These are phyloP conservation scores for Rhodosporidiobolus sp. DNA, from an alignment of 768 basidiomycete genomes.

Conservation along the genomic window DNA sequence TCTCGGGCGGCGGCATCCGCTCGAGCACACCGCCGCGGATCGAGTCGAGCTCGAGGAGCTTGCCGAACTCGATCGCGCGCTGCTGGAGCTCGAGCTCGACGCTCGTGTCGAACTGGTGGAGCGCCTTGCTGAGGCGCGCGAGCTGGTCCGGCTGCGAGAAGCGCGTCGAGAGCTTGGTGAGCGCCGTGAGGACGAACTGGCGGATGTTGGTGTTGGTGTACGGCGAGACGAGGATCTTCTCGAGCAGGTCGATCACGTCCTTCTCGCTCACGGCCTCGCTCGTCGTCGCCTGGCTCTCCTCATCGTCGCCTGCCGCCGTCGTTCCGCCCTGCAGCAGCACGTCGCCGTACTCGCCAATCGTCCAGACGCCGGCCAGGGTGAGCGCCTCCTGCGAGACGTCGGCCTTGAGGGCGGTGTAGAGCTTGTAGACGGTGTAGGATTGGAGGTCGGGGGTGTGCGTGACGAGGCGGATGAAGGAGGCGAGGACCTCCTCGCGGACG, in stretches of 20 bases:
- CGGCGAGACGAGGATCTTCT: constrained; percentile 85
- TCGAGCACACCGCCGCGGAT: constrained; percentile 81
- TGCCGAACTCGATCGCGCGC: constrained; percentile 89
- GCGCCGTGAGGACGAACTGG: constrained; percentile 83
- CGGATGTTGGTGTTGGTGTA: constrained; percentile 87
- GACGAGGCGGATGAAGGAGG: constrained; percentile 90
- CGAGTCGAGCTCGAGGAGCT: constrained; percentile 66
- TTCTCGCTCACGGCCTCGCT: constrained; percentile 63
- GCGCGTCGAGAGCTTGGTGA: constrained; percentile 86
- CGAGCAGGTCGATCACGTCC: constrained; percentile 78
- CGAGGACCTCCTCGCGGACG: constrained; percentile 91
- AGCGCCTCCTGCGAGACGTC: constrained; percentile 97
- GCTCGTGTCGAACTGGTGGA: constrained; percentile 78
- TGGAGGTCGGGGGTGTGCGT: constrained; percentile 96
- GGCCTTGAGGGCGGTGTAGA: constrained; percentile 77
- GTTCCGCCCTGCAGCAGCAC: constrained; percentile 67
- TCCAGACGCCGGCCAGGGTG: constrained; percentile 88
- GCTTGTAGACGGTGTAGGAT: constrained; percentile 85
- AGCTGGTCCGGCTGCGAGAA: constrained; percentile 65
- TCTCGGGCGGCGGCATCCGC: constrained; percentile 97
- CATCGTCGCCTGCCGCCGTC: constrained; percentile 63
- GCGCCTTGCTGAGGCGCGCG: constrained; percentile 70
- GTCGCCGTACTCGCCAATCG: constrained; percentile 95
- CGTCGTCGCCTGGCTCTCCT: constrained; percentile 69
- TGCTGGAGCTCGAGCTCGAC: constrained; percentile 94